Evolutionary conservation across 2,329 filamentous ascomycete species (phyloP), one percentile per base, ranked within the genome.

Genomic region (Colletotrichum siamense): DNA sequence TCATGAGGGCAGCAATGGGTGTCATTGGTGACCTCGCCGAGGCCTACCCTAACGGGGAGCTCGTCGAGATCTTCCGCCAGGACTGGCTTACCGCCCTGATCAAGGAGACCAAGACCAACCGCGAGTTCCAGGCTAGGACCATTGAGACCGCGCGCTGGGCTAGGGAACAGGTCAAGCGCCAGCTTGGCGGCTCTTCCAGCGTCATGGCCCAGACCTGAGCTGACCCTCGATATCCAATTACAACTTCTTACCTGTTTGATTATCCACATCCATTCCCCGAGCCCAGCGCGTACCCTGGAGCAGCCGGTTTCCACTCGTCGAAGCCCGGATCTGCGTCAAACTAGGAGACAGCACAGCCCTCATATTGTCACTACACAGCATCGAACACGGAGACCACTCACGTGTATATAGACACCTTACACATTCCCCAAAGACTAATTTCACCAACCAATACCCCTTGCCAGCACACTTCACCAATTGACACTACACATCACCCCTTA

Each of bases 111-210:
- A 95, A 96, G 82, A 91, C 92, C 75, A 98, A 97, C 89, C 94
- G 95, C 80, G 96, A 99, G 63, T 98, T 95, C 88, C 91, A 93
- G 80, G 83, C 91, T 32, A 94, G 96, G 78, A 99, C 97, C 5
- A 94, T 97, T 79, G 95, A 98, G 79, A 99, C 97, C 63, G 97
- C 97, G 83, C 94, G 96, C 81, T 99, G 97, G 97, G 96, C 97
- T 78, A 94, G 96, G 77, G 97, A 99, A 87, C 96, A 98, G 85
- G 96, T 99, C 85, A 99, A 98, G 91, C 94, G 95, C 81, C 97
- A 99, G 86, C 87, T 93, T 69, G 90, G 91, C 75, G 91, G 91
- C 79, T 82, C 84, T 66, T 84, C 82, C 80, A 87, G 84, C 70
- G 87, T 90, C 80, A 91, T 92, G 89, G 84, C 87, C 71, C 87